These are phyloP conservation scores for Peltaster fructicola DNA, from an alignment of 2,329 filamentous ascomycete genomes.

Conservation along the genomic window DNA sequence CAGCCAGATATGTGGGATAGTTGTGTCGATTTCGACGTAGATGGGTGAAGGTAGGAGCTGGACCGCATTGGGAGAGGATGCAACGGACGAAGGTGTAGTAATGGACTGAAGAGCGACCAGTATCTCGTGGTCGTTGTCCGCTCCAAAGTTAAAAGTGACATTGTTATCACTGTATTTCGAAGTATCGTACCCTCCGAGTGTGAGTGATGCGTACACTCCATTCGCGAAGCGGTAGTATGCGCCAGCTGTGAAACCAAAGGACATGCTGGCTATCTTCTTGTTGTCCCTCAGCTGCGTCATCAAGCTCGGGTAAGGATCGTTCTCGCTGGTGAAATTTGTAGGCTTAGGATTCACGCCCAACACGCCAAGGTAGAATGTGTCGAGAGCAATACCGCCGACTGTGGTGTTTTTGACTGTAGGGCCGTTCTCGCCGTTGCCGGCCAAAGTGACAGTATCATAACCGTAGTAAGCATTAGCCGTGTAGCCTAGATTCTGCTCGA, in stretches of 20 bases:
- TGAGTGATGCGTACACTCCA: constrained; percentile 32
- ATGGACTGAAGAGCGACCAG: constrained; percentile 37
- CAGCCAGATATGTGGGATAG: constrained; percentile 31
- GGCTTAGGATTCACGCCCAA: constrained; percentile 32
- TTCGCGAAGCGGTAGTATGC: constrained; percentile 41
- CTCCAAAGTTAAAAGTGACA: constrained; percentile 37
- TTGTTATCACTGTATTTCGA: constrained; percentile 44
- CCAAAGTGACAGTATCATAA: constrained; percentile 29
- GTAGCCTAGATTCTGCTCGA: constrained; percentile 38
- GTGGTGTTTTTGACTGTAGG: constrained; percentile 26
- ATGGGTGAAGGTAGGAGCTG: constrained; percentile 23
- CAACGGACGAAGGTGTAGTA: constrained; percentile 14
- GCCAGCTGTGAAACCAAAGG: constrained; percentile 60
- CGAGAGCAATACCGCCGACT: constrained; percentile 22
- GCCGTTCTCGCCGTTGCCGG: constrained; percentile 21
- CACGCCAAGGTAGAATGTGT: constrained; percentile 28
- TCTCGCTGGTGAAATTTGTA: constrained; percentile 34
- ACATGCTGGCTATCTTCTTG: constrained; percentile 49
- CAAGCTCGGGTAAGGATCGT: constrained; percentile 36
- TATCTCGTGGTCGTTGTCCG: constrained; percentile 40
- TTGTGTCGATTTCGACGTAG: constrained; percentile 31
- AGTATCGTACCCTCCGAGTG: constrained; percentile 52
- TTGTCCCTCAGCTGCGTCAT: constrained; percentile 35
- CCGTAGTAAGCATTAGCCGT: constrained; percentile 49
- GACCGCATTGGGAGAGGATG: constrained; percentile 16